Evolutionary conservation across 257 asterid genomes (phyloP), one percentile per base, ranked within the genome.

Genomic region (Haberlea rhodopensis): DNA sequence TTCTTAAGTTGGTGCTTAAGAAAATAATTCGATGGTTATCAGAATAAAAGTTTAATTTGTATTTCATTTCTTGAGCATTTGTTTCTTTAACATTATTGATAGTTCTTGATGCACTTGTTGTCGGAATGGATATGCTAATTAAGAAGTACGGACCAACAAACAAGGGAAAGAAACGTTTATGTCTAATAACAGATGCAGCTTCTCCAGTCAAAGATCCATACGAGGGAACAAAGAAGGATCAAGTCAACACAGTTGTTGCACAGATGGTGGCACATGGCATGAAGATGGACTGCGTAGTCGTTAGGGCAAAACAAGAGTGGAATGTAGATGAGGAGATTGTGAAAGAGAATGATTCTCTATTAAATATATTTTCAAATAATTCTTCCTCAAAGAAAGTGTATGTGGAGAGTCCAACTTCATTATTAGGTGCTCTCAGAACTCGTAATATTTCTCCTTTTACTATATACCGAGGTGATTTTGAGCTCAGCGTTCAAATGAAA

Each of bases 61-160:
- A 54, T 59, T 57, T 52, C 62, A 59, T 71, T 34, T 65, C 52
- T 55, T 58, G 46, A 26, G 24, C 29, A 64, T 34, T 49, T 57
- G 64, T 32, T 71, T 52, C 95, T 95, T 82, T 85, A 82, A 92
- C 94, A 60, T 22, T 26, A 45, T 60, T 22, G 53, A 76, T 76
- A 92, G 99, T 94, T 90, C 86, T 94, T 84, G 99, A 94, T 90
- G 99, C 94, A 51, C 73, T 87, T 78, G 80, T 94, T 76, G 97
- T 89, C 58, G 97, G 87, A 60, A 83, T 89, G 88, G 99, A 92
- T 75, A 84, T 92, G 97, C 64, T 92, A 75, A 87, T 92, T 54
- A 89, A 89, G 73, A 92, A 85, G 76, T 92, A 80, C 55, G 90
- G 89, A 62, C 63, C 71, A 29, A 86, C 96, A 57, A 82, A 64